Conservation (phyloP, 495 filamentous ascomycete genomes). For the Penicillium paradoxum region DNA sequence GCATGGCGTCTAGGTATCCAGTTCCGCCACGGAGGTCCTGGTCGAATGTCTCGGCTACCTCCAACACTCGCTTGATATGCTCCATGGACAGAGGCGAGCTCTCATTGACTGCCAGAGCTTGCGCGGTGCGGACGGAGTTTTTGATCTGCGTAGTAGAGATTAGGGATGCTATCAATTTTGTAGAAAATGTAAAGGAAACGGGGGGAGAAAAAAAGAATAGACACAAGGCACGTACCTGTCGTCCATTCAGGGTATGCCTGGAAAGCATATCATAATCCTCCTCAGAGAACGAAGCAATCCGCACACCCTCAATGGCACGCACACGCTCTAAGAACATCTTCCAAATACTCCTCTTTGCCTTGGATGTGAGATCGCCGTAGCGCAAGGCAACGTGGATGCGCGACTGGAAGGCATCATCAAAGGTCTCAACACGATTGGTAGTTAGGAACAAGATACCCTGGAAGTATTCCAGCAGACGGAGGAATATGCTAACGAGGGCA, state of each 20-base stretch:
- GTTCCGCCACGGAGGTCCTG: slow-evolving; percentile 67
- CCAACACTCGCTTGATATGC: slow-evolving; percentile 77
- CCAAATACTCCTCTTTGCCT: slow-evolving; percentile 81
- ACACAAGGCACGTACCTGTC: slow-evolving; percentile 69
- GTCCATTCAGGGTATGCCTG: slow-evolving; percentile 74
- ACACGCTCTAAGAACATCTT: slow-evolving; percentile 76
- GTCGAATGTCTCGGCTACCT: slow-evolving; percentile 78
- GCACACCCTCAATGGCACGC: slow-evolving; percentile 56
- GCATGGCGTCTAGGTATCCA: slow-evolving; percentile 49
- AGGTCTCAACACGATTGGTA: slow-evolving; percentile 73
- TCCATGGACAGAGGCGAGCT: slow-evolving; percentile 64
- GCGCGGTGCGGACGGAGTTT: slow-evolving; percentile 82
- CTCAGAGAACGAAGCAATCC: slow-evolving; percentile 59
- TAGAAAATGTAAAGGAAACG: too few species aligned
- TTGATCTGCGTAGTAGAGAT: slow-evolving; percentile 64
- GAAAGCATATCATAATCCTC: slow-evolving; percentile 64
- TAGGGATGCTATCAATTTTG: too few species aligned
- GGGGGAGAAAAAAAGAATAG: too few species aligned
- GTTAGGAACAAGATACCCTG: slow-evolving; percentile 78
- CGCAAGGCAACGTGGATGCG: slow-evolving; percentile 71
- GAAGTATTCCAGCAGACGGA: slow-evolving; percentile 69
- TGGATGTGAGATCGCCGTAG: slow-evolving; percentile 70
- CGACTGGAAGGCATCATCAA: slow-evolving; percentile 63
- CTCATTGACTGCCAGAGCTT: slow-evolving; percentile 79
- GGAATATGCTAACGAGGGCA: slow-evolving; percentile 71